Percentiles rank a stretch among this genome's conserved stretches.
phyloP scores from a whole-genome alignment of 129 eudicot genomes.

The Helichrysum umbraculigerum region DNA sequence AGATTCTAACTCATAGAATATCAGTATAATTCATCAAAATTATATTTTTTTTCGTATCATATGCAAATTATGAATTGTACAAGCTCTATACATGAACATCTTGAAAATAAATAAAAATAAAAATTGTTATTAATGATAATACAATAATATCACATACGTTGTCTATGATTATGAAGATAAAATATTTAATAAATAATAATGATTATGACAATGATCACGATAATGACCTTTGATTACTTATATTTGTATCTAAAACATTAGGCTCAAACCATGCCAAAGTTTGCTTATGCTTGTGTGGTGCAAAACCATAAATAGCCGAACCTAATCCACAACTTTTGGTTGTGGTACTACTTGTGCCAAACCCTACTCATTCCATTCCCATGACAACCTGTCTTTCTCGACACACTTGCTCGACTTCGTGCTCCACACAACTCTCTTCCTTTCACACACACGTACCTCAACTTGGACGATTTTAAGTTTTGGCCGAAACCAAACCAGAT shows the following conservation, averaged over 20 bases:
- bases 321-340: slow-evolving; percentile 83
- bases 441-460: slow-evolving; percentile 22
- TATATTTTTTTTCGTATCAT: no score
- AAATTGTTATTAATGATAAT: no score
- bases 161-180: no score
- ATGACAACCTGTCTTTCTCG: slow-evolving; percentile 41
- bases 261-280: slow-evolving; percentile 31
- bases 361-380: slow-evolving; percentile 48
- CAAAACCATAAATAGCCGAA: slow-evolving; percentile 48
- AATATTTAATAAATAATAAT: no score
- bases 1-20: no score
- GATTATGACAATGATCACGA: no score
- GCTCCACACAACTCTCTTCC: slow-evolving; percentile 32
- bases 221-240: not conserved
- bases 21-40: no score
- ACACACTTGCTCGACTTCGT: slow-evolving; percentile 28
- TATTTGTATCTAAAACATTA: not conserved
- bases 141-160: no score
- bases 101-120: no score
- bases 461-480: slow-evolving; percentile 3
- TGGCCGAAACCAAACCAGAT: slow-evolving; percentile 30
- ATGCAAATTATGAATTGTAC: no score
- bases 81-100: no score
- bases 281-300: slow-evolving; percentile 41
- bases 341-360: slow-evolving; percentile 66